A percentile compares a stretch with the other conserved stretches of the same genome.
Conservation (phyloP, 129 eudicot species). For the Tagetes patula region DNA sequence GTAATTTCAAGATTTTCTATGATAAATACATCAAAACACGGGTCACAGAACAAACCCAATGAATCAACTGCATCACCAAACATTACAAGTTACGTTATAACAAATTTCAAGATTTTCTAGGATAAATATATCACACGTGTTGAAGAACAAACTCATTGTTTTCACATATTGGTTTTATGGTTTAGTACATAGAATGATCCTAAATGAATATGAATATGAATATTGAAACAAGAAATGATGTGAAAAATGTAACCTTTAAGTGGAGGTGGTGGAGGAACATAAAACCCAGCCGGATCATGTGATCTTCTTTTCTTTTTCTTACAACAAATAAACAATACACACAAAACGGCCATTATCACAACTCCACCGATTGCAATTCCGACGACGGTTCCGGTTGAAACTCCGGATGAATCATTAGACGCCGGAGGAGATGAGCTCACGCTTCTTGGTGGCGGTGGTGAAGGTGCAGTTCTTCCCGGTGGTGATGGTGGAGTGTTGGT, state of each 20-base stretch:
- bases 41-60: no score
- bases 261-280: conserved; percentile 38
- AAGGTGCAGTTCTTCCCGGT: conserved; percentile 28
- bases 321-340: conserved; percentile 34
- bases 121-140: no score
- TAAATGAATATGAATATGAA: background rate
- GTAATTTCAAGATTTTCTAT: no score
- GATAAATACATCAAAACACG: no score
- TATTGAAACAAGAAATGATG: background rate
- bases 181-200: background rate
- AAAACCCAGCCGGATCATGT: conserved; percentile 24
- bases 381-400: conserved; percentile 33
- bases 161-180: no score
- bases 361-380: conserved; percentile 39
- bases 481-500: conserved; percentile 31
- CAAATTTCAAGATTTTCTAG: no score
- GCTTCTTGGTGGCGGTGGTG: conserved; percentile 37
- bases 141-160: no score
- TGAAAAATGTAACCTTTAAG: conserved; percentile 33
- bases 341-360: conserved; percentile 22
- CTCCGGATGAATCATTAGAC: conserved; percentile 21
- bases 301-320: conserved; percentile 33
- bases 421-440: conserved; percentile 24
- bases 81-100: no score
- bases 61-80: no score